Evolutionary conservation across 352 stramenopile species (phyloP), one percentile per base, ranked within the genome.

Genomic region (Phytophthora macrochlamydospora): DNA sequence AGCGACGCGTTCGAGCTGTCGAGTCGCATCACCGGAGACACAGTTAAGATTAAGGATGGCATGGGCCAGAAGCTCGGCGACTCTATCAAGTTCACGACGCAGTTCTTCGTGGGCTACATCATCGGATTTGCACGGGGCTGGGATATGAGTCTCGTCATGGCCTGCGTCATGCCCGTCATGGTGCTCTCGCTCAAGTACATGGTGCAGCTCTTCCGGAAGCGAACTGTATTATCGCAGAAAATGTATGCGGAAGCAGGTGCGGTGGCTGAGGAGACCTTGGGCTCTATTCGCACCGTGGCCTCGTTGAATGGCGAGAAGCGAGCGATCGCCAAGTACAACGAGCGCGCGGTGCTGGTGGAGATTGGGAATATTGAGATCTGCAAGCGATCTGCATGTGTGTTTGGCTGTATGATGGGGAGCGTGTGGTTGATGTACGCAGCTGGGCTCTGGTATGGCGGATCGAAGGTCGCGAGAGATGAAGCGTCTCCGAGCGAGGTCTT

Each of bases 401-500:
- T 66, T 72, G 40, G 68, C 33, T 45, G 44, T 62, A 53, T 83
- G 49, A 62, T 77, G 48, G 65, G 51, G 1, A 73, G 67, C 45
- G 51, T 87, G 29, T 89, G 77, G 78, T 1, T 85, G 49, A 87
- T 70, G 62, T 70, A 70, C 33, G 62, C 74, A 0, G 54, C 56
- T 9, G 81, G 78, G 2, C 62, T 89, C 2, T 89, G 80, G 80
- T 90, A 90, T 51, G 75, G 78, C 24, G 74, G 75, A 7, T 69
- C 49, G 9, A 81, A 86, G 40, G 77, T 83, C 9, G 44, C 59
- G 0, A 53, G 69, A 11, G 48, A 38, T 32, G 60, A 83, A 38
- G 52, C 74, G 11, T 64, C 77, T 0, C 79, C 77, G 2, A n/a
- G n/a, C n/a, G n/a, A n/a, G n/a, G n/a, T n/a, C n/a, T 91, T 91